phyloP scores from a whole-genome alignment of 805 yeast species.

The Sugiyamaella floridensis region DNA sequence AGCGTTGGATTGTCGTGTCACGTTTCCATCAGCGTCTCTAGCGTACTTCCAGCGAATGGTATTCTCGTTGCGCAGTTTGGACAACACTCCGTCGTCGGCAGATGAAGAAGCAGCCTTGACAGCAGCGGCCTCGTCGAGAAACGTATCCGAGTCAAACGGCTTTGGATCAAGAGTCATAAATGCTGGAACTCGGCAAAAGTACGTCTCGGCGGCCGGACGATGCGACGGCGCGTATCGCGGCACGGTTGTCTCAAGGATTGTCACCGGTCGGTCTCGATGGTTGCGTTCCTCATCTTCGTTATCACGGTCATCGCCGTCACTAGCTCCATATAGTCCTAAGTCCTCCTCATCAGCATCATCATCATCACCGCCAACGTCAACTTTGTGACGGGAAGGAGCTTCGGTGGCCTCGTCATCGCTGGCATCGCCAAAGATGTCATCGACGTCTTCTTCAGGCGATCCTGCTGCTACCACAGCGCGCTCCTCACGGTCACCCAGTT shows the following conservation, averaged over 20 bases:
- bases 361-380: slow-evolving; percentile 1
- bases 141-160: slow-evolving; percentile 75
- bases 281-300: slow-evolving; percentile 10
- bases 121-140: slow-evolving; percentile 43
- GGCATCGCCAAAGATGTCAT: not conserved
- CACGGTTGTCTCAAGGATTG: slow-evolving; percentile 25
- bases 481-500: slow-evolving; percentile 18
- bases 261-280: not conserved
- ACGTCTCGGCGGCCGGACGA: slow-evolving; percentile 26
- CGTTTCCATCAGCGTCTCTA: slow-evolving; percentile 54
- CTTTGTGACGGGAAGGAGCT: not conserved
- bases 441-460: not conserved
- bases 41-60: slow-evolving; percentile 94
- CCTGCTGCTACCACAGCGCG: not conserved
- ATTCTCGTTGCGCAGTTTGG: slow-evolving; percentile 63
- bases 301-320: slow-evolving; percentile 10
- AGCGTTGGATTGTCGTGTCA: slow-evolving; percentile 80
- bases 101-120: slow-evolving; percentile 32
- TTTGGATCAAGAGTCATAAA: slow-evolving; percentile 75
- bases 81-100: slow-evolving; percentile 28
- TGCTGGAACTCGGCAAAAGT: slow-evolving; percentile 67
- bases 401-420: not conserved
- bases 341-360: slow-evolving; percentile 16
- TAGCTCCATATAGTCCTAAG: slow-evolving; percentile 6
- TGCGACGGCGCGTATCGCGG: slow-evolving; percentile 30